A percentile compares a stretch with the other conserved stretches of the same genome.
Conservation (phyloP, 177 flowering plant genomes). For the Telopea speciosissima region DNA sequence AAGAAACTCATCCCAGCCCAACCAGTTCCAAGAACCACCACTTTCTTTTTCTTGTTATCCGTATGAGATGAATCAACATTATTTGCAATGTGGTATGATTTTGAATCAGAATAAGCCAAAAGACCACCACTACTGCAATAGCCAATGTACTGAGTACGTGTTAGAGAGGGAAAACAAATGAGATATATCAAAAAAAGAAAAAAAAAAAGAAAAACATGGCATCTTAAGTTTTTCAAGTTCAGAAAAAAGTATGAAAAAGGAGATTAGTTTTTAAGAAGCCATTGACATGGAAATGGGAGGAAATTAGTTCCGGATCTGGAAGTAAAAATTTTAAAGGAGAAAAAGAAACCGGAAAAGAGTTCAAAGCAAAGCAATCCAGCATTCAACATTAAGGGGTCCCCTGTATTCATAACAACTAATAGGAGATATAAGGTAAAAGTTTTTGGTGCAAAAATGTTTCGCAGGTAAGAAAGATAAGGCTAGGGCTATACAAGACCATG, state of each 20-base stretch:
- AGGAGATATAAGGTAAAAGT: not conserved
- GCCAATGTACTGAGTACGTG: not conserved
- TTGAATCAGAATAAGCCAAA: constrained; percentile 41
- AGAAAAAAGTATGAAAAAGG: no score
- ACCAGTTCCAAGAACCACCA: constrained; percentile 86
- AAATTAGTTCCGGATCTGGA: no score
- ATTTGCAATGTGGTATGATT: constrained; percentile 13
- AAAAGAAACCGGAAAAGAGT: no score
- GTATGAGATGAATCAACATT: constrained; percentile 19
- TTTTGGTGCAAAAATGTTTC: no score
- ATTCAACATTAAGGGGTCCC: no score
- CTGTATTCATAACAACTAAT: no score
- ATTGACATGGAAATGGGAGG: no score
- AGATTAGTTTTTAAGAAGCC: no score
- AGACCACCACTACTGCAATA: constrained; percentile 68
- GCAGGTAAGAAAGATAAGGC: not conserved
- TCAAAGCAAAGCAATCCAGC: no score
- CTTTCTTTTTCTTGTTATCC: constrained; percentile 48
- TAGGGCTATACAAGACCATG: not conserved
- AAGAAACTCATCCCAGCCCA: constrained; percentile 86
- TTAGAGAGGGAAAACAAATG: not conserved
- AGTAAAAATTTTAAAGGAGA: no score
- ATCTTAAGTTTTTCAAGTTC: no score
- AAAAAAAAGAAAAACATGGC: not conserved
- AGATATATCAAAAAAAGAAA: not conserved